Evolutionary conservation across 2,329 filamentous ascomycete species (phyloP), one percentile per base, ranked within the genome.

Genomic region (Xylariaceae sp.): DNA sequence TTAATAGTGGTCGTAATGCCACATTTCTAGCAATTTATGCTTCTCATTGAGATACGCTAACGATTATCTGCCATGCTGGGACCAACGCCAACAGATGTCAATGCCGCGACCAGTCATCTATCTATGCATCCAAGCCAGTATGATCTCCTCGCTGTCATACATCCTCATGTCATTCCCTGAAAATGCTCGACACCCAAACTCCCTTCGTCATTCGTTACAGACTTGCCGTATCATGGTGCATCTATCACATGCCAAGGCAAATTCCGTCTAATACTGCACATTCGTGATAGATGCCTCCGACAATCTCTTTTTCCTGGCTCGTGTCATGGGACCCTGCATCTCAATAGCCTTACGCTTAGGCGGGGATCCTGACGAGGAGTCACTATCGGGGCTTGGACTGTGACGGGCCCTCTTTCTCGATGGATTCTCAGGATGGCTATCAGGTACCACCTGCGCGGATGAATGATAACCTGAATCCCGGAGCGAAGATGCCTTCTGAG

Each of bases 101-200:
- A 59, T 59, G 45, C 43, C 20, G 47, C 29, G 32, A 21, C n/a
- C n/a, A n/a, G n/a, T 43, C 51, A 18, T 50, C 48, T 44, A 41
- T 29, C 42, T 50, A 54, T 48, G 54, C 53, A 32, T 23, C 44
- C 44, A 26, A 46, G 40, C 20, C 42, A 51, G 44, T n/a, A n/a
- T n/a, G 47, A 43, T n/a, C 40, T 7, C 48, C 12, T 44, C 47
- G 20, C 42, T 46, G 29, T 46, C 45, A 18, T 43, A 26, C 20
- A 43, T 50, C 14, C 44, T 45, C 44, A 53, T 51, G 47, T 49
- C 49, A 6, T 44, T 46, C 51, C 52, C 57, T 58, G 55, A 59
- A 66, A 65, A 65, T 63, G 62, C 60, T 52, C 45, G 20, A 56
- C 52, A 47, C 44, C 47, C 21, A 26, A 48, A 62, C 48, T 49